Evolutionary conservation across 2,329 filamentous ascomycete species (phyloP), one percentile per base, ranked within the genome.

Genomic region (Fusarium hostae): DNA sequence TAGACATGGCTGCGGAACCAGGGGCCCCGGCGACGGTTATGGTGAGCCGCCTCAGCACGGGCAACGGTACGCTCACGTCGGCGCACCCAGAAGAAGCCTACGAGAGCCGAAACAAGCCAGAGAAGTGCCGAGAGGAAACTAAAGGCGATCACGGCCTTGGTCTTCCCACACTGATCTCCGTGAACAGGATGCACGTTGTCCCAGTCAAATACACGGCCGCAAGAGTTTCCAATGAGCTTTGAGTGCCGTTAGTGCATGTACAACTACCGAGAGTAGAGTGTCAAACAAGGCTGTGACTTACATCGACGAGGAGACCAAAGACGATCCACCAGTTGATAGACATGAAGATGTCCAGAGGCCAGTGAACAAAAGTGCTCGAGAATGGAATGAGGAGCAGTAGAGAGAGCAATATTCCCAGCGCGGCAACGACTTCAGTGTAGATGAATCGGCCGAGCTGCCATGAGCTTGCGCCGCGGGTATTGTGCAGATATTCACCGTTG

Each of bases 371-470:
- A 50, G 85, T 86, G 55, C 84, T 83, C 4, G 88, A 87, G 77
- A 93, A 92, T 4, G 93, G 93, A 43, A 95, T 85, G 32, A 94
- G 84, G 88, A 92, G 93, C 69, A 95, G 79, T 30, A 95, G 81
- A 9, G 88, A 85, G n/a, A 93, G 83, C 43, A 95, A 79, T 59
- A 94, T 89, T 16, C 90, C 89, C 22, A 95, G 77, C 24, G 86
- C 90, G 5, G 93, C 90, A 41, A 94, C 86, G 22, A 93, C 88
- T 77, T 92, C 88, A 48, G 91, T 88, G 84, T 94, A 95, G 81
- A 95, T 93, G 83, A 91, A 90, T 62, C 92, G 90, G 39, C 86
- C 89, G 13, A 79, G 77, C 41, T 87, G 82, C 85, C 88, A 90
- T 65, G 84, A 80, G 58, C 85, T 84, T 39, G 84, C 79, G 26